Conservation (phyloP, 129 eudicot species). For the Logfia minima region DNA sequence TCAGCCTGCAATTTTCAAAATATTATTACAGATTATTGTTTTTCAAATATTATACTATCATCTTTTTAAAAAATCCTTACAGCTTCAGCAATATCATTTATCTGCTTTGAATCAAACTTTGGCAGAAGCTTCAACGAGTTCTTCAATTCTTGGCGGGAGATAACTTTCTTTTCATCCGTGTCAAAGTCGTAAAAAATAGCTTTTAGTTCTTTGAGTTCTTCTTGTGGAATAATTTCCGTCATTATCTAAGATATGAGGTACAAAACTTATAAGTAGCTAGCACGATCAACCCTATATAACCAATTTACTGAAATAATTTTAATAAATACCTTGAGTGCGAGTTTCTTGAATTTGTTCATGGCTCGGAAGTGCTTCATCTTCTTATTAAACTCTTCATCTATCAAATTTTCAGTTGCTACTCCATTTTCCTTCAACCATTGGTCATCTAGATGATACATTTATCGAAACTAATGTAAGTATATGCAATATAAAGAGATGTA, state of each 20-base stretch:
- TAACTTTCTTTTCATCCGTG: slow-evolving; percentile 62
- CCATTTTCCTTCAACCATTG: slow-evolving; percentile 78
- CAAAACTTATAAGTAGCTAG: slow-evolving; percentile 2
- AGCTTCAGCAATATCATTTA: slow-evolving; percentile 66
- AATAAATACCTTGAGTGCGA: slow-evolving; percentile 60
- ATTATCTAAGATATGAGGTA: slow-evolving; percentile 44
- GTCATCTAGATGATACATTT: slow-evolving; percentile 46
- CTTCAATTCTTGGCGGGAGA: slow-evolving; percentile 68
- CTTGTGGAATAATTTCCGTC: slow-evolving; percentile 61
- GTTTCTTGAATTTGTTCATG: slow-evolving; percentile 76
- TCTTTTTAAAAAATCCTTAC: slow-evolving; percentile 39
- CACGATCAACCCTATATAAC: neutral
- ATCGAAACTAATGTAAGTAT: neutral
- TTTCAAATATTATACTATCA: neutral
- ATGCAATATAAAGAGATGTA: neutral
- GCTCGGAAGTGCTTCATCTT: slow-evolving; percentile 84
- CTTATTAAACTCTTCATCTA: slow-evolving; percentile 51
- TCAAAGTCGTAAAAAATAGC: slow-evolving; percentile 68
- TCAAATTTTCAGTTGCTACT: slow-evolving; percentile 71
- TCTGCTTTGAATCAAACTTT: slow-evolving; percentile 48
- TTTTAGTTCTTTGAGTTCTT: slow-evolving; percentile 69
- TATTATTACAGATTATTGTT: neutral
- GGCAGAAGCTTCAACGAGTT: slow-evolving; percentile 25
- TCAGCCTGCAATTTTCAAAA: slow-evolving; percentile 57
- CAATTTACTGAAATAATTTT: neutral